phyloP scores from a whole-genome alignment of 306 rosid species.

The Coriaria nepalensis region DNA sequence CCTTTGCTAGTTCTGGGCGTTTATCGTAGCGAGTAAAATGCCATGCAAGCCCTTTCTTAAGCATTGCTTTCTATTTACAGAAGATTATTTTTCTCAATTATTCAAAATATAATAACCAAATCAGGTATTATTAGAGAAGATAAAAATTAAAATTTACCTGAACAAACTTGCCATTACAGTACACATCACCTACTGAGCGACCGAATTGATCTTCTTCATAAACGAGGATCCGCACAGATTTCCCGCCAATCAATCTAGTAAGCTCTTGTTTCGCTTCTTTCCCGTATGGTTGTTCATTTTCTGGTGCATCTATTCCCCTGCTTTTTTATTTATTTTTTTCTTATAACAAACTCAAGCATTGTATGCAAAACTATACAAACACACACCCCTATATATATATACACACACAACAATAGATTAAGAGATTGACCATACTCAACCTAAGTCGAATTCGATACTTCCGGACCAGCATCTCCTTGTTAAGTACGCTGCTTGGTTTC shows the following conservation, averaged over 20 bases:
- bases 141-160: too few species aligned
- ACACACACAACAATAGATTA: too few species aligned
- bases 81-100: too few species aligned
- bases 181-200: conserved; percentile 66
- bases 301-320: conserved; percentile 96
- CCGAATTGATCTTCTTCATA: conserved; percentile 77
- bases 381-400: too few species aligned
- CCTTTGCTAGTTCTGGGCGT: conserved; percentile 52
- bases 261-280: conserved; percentile 64
- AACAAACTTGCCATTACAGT: conserved; percentile 52
- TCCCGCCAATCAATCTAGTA: conserved; percentile 45
- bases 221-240: conserved; percentile 57
- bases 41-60: conserved; percentile 84
- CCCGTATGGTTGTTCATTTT: conserved; percentile 69
- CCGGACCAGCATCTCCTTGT: conserved; percentile 54
- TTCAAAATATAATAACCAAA: too few species aligned
- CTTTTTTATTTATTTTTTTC: conserved; percentile 1
- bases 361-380: too few species aligned
- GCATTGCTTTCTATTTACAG: conserved; percentile 74
- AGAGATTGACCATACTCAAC: too few species aligned
- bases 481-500: too few species aligned
- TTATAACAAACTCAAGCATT: too few species aligned
- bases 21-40: conserved; percentile 74
- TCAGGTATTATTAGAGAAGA: too few species aligned
- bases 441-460: conserved; percentile 80